phyloP scores from a whole-genome alignment of 805 yeast species.

The Ogataea zsoltii region DNA sequence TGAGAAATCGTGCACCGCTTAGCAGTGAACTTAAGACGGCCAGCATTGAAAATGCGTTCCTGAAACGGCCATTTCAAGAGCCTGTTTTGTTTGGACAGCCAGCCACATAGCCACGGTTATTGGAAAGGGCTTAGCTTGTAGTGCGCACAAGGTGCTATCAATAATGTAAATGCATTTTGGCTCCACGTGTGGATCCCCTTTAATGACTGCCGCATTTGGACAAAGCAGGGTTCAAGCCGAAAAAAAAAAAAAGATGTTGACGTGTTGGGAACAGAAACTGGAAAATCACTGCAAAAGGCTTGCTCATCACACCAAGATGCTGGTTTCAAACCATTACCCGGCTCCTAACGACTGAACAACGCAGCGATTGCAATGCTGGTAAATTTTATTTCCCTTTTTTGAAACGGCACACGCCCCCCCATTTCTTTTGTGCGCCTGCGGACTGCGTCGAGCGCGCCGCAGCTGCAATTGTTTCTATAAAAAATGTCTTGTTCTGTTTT shows the following conservation, averaged over 20 bases:
- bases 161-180: background rate
- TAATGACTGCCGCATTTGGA: constrained; percentile 4
- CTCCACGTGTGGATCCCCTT: constrained; percentile 7
- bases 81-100: background rate
- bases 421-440: background rate
- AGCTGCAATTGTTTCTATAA: constrained; percentile 1
- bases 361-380: background rate
- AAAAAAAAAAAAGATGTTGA: background rate
- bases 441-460: background rate
- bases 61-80: background rate
- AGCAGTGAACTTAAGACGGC: background rate
- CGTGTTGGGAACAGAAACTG: too few species aligned
- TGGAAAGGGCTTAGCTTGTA: background rate
- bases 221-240: background rate
- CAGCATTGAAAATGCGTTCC: background rate
- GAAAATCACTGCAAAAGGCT: too few species aligned
- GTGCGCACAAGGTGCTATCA: background rate
- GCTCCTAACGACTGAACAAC: background rate
- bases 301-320: too few species aligned
- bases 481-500: constrained; percentile 3
- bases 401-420: background rate
- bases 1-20: too few species aligned
- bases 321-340: background rate
- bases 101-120: constrained; percentile 4
- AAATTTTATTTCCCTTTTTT: constrained; percentile 1